Percentiles rank a stretch among this genome's conserved stretches.
phyloP scores from a whole-genome alignment of 176 grass and related monocot genomes.

The Rhynchospora pubera region DNA sequence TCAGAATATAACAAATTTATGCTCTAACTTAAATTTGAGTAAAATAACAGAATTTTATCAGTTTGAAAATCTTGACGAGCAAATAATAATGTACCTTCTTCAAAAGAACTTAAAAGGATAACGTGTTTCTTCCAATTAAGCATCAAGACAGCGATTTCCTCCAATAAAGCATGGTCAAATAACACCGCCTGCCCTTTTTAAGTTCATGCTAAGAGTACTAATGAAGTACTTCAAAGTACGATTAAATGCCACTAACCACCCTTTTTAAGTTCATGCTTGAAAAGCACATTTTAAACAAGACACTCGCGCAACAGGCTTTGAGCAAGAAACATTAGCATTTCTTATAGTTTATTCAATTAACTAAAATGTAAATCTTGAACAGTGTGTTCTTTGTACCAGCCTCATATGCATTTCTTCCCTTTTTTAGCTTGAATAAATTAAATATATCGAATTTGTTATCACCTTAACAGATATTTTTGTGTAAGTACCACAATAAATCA shows the following conservation, averaged over 20 bases:
- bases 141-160: background rate
- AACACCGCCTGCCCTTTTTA: background rate
- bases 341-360: background rate
- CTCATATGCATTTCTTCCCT: background rate
- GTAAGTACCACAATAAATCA: background rate
- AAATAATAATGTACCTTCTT: background rate
- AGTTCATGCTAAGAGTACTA: background rate
- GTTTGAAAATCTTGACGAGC: too few relatives aligned
- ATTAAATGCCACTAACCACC: too few relatives aligned
- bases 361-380: background rate
- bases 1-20: too few relatives aligned
- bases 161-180: background rate
- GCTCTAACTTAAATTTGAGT: too few relatives aligned
- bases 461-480: background rate
- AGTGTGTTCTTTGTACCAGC: background rate
- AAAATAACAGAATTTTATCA: too few relatives aligned
- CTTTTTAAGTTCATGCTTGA: background rate
- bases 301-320: background rate
- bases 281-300: background rate
- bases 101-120: background rate
- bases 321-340: background rate
- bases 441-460: background rate
- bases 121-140: background rate
- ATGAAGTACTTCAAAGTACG: background rate
- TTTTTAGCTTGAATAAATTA: background rate